Base-by-base conservation (phyloP, 495 filamentous ascomycete genomes). In the Penicillium chermesinum region DNA sequence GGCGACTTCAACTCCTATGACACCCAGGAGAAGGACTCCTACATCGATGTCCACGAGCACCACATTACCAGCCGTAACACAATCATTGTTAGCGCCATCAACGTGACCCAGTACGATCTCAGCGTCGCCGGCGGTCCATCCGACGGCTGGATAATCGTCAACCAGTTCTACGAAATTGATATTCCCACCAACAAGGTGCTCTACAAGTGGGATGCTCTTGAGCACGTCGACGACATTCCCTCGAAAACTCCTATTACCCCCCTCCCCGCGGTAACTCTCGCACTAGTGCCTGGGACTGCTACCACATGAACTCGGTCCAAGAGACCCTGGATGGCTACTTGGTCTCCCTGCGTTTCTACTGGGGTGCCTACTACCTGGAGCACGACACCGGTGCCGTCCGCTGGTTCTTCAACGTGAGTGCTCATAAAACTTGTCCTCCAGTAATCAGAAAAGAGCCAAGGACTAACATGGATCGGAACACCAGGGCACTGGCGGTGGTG, bases 61-160 rank as follows among this genome's bases (percentile, higher is more conserved):
- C 57, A 46, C 19, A 63, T 73, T 41, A 71, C 69, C 3, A 34
- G 49, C 10, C 54, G 69, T 16, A 59, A 72, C 41, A 80, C 75
- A 3, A 71, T 76, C n/a, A 58, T 78, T 3, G 72, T 77, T 37
- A 64, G 69, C 14, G 66, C 72, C 20, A 72, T 75, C 44, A 70
- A 74, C 39, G 55, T 65, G 14, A 71, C 71, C 21, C 58, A 58
- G 8, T 43, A 62, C 10, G 67, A 77, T 42, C 50, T 72, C 36
- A 67, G 58, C 2, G 48, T 59, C n/a, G 58, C 64, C 25, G 70
- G 67, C 13, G 69, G 61, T 6, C 45, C 37, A 0, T 25, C 40
- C 5, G 55, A 69, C 42, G 67, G 68, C 38, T 77, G 71, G 69
- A 64, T 77, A 18, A 58, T 68, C 7, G 69, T 72, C 48, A 55